Conservation (phyloP, 371 early-diverging fungal species). For the Mortierella sp. region DNA sequence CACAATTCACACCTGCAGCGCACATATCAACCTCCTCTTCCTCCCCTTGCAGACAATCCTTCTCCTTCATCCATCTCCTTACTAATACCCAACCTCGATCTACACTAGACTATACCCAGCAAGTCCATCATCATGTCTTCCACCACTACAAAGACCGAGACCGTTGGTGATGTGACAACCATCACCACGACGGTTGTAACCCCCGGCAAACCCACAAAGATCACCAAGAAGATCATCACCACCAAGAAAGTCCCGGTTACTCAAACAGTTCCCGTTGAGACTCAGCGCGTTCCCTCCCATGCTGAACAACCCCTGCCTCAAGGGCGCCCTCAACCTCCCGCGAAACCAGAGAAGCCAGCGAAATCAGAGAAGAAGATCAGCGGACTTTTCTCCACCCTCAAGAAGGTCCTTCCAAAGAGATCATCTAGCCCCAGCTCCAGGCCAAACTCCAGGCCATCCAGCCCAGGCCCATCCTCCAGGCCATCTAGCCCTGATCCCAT, state of each 20-base stretch:
- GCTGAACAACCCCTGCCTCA: conserved; percentile 33
- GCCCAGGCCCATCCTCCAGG: neutral
- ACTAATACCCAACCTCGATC: neutral
- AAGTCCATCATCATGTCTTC: conserved; percentile 24
- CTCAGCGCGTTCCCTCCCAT: conserved; percentile 14
- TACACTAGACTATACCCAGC: too few species aligned
- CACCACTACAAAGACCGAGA: conserved; percentile 49
- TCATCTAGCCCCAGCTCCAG: conserved; percentile 8
- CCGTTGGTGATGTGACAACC: conserved; percentile 47
- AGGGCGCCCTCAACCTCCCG: conserved; percentile 19
- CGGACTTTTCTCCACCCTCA: conserved; percentile 29
- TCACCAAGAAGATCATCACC: conserved; percentile 43
- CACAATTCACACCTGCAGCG: too few species aligned
- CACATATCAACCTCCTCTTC: too few species aligned
- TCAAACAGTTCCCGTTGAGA: conserved; percentile 12
- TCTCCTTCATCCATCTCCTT: neutral
- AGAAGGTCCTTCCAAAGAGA: conserved; percentile 26
- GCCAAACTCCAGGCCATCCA: neutral
- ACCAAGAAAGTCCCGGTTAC: conserved; percentile 17
- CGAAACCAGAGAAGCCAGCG: neutral
- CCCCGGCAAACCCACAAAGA: conserved; percentile 45
- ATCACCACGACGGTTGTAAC: conserved; percentile 40
- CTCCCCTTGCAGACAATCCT: too few species aligned
- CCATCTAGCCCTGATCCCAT: neutral
- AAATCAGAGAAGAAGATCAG: conserved; percentile 27